Percentiles rank a stretch among this genome's conserved stretches.
Conservation (phyloP, 2,329 filamentous ascomycete species). For the Pochonia chlamydosporia region DNA sequence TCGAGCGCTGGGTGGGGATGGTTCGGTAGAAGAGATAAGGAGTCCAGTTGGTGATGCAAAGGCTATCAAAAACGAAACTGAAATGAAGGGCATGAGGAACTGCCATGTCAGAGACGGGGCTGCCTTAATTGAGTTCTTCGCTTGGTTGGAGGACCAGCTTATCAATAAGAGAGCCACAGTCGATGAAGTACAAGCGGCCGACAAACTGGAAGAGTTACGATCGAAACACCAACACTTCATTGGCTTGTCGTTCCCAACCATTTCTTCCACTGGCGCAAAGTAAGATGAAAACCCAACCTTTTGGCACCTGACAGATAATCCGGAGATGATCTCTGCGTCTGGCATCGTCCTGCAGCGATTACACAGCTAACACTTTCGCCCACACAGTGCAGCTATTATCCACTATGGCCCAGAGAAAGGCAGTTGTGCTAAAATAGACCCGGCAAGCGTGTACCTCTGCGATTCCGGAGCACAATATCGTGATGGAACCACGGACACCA, state of each 20-base stretch:
- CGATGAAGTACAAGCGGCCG: conserved; percentile 86
- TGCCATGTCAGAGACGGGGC: conserved; percentile 93
- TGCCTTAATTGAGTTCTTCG: conserved; percentile 86
- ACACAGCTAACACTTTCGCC: conserved; percentile 2
- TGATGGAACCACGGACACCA: conserved; percentile 95
- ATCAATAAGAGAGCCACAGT: conserved; percentile 64
- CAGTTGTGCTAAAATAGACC: conserved; percentile 77
- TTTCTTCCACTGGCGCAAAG: conserved; percentile 84
- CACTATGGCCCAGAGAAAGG: conserved; percentile 89
- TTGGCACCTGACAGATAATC: conserved; percentile 3
- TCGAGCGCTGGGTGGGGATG: conserved; percentile 77
- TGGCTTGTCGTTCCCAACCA: conserved; percentile 90
- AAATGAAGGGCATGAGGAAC: conserved; percentile 86
- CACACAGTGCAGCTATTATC: conserved; percentile 80
- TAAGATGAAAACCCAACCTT: conserved; percentile 28
- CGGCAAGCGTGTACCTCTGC: conserved; percentile 82
- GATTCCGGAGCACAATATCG: conserved; percentile 96
- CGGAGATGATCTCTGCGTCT: too few relatives aligned
- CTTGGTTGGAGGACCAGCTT: conserved; percentile 91
- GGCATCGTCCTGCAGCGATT: too few relatives aligned
- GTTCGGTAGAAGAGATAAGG: conserved; percentile 76
- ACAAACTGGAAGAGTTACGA: conserved; percentile 78
- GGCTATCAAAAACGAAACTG: conserved; percentile 86
- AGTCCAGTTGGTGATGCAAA: conserved; percentile 89
- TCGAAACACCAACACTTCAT: conserved; percentile 68